These are phyloP conservation scores for Suhomyces faveliae DNA, from an alignment of 805 yeast genomes.

Conservation along the genomic window DNA sequence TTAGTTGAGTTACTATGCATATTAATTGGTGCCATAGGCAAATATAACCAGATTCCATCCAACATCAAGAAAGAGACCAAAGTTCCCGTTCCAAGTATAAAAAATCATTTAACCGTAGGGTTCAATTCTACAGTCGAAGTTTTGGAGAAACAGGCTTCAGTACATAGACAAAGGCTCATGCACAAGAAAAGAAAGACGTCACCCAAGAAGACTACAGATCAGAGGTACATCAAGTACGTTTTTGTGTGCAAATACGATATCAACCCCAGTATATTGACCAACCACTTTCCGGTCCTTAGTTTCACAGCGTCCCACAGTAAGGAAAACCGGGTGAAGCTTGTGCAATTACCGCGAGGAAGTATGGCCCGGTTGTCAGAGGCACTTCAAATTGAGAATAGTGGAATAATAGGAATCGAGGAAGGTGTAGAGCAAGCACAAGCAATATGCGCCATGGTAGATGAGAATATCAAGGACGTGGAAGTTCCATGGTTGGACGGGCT, in stretches of 20 bases:
- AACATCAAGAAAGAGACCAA: conserved; percentile 1
- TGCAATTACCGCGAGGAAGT: conserved; percentile 56
- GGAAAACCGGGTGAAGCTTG: conserved; percentile 46
- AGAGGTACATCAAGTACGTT: conserved; percentile 34
- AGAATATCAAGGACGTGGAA: conserved; percentile 33
- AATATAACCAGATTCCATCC: conserved; percentile 18
- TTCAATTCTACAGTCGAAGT: conserved; percentile 54
- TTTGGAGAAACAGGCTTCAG: conserved; percentile 44
- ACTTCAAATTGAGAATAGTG: conserved; percentile 26
- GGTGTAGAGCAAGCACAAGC: conserved; percentile 25
- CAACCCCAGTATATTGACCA: conserved; percentile 47
- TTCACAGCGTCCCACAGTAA: conserved; percentile 40
- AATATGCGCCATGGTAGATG: conserved; percentile 27
- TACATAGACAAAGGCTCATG: conserved; percentile 13
- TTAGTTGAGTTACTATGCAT: conserved; percentile 37
- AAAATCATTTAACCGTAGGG: conserved; percentile 38
- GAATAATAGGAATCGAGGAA: conserved; percentile 36
- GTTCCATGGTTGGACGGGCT: conserved; percentile 47
- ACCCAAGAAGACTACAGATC: not conserved
- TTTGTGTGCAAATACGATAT: conserved; percentile 64
- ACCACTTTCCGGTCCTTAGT: conserved; percentile 58
- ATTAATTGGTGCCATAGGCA: conserved; percentile 32
- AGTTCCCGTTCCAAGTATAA: conserved; percentile 24
- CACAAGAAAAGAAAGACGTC: conserved; percentile 5
- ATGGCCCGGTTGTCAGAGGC: conserved; percentile 28